Evolutionary conservation across 495 filamentous ascomycete species (phyloP).

Genomic region (Penicillium herquei): DNA sequence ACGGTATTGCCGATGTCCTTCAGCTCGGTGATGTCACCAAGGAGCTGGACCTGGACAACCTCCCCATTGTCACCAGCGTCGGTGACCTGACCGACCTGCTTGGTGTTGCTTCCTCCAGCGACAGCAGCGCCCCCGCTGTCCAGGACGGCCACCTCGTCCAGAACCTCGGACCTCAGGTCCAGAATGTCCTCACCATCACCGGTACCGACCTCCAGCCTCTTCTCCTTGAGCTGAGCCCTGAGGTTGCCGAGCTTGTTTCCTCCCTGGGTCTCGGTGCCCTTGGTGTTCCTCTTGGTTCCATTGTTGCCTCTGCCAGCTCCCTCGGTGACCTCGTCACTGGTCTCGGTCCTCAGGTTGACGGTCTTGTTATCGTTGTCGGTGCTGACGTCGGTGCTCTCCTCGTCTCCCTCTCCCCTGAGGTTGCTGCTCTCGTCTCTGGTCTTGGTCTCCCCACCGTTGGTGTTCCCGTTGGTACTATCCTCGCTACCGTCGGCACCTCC

Average conservation of each 20-base stretch:
- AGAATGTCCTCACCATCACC: constrained; percentile 29
- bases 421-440: constrained; percentile 31
- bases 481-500: constrained; percentile 24
- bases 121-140: constrained; percentile 11
- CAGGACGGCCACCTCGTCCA: constrained; percentile 28
- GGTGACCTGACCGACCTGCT: constrained; percentile 24
- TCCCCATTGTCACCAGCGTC: constrained; percentile 24
- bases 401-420: constrained; percentile 33
- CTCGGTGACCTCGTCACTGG: constrained; percentile 31
- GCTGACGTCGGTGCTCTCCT: constrained; percentile 30
- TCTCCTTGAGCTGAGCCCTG: constrained; percentile 27
- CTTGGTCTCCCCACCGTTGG: constrained; percentile 31
- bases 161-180: constrained; percentile 28
- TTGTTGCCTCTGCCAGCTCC: constrained; percentile 29
- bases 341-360: constrained; percentile 29
- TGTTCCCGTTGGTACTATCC: constrained; percentile 24
- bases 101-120: constrained; percentile 10
- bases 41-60: constrained; percentile 19
- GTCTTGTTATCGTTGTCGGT: constrained; percentile 32
- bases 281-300: constrained; percentile 21
- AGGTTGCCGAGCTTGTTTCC: constrained; percentile 24
- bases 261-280: constrained; percentile 25
- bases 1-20: constrained; percentile 16
- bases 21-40: constrained; percentile 21
- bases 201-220: constrained; percentile 21